Evolutionary conservation across 768 basidiomycete species (phyloP).

Genomic region (Boletus reticuloceps): DNA sequence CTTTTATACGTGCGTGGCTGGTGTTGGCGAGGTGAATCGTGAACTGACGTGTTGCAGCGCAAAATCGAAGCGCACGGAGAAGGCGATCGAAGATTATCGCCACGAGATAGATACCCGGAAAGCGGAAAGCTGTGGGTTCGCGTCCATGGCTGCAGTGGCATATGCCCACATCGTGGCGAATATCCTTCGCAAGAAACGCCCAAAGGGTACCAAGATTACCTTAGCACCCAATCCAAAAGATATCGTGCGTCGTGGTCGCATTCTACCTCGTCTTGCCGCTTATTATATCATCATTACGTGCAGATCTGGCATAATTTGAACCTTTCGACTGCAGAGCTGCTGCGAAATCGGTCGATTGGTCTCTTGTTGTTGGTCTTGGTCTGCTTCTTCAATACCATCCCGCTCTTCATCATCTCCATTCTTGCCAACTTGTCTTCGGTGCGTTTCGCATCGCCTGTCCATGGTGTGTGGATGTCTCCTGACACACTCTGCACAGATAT

Average conservation of each 20-base stretch:
- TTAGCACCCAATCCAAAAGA: slow-evolving; percentile 90
- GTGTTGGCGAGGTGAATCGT: neutral
- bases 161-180: slow-evolving; percentile 86
- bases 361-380: slow-evolving; percentile 73
- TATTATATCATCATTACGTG: neutral
- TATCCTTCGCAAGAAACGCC: slow-evolving; percentile 61
- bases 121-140: slow-evolving; percentile 90
- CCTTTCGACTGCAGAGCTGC: slow-evolving; percentile 61
- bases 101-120: slow-evolving; percentile 67
- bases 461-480: neutral
- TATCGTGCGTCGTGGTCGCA: slow-evolving; percentile 49
- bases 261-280: neutral
- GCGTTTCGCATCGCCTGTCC: slow-evolving; percentile 23
- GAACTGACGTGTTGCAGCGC: slow-evolving; percentile 28
- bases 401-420: slow-evolving; percentile 85
- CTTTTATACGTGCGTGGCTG: slow-evolving; percentile 72
- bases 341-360: slow-evolving; percentile 70
- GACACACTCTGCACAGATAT: slow-evolving; percentile 21
- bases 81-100: slow-evolving; percentile 71
- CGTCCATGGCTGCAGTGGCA: slow-evolving; percentile 83
- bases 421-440: slow-evolving; percentile 88
- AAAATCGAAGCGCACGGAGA: slow-evolving; percentile 61
- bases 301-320: slow-evolving; percentile 93
- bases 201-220: slow-evolving; percentile 67
- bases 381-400: slow-evolving; percentile 94